These are phyloP conservation scores for Colletotrichum sidae DNA, from an alignment of 2,329 filamentous ascomycete genomes.

Conservation along the genomic window DNA sequence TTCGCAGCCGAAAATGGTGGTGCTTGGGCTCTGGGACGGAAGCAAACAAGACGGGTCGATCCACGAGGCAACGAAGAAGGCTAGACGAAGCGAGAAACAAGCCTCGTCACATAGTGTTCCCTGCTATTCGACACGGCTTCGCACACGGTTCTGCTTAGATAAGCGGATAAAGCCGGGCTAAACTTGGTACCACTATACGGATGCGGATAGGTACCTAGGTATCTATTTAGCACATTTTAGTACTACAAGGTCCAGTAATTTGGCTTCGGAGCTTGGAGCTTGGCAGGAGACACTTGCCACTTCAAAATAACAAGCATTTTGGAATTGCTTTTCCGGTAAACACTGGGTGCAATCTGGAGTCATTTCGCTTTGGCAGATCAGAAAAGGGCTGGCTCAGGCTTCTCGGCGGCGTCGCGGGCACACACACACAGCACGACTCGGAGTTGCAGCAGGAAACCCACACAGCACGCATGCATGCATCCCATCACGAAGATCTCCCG, in stretches of 20 bases:
- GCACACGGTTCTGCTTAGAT: not conserved
- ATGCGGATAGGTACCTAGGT: no score
- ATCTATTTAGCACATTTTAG: no score
- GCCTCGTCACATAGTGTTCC: conserved; percentile 34
- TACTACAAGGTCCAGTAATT: not conserved
- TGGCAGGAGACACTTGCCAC: not conserved
- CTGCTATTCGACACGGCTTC: accelerated
- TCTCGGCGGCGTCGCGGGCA: no score
- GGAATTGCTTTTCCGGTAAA: no score
- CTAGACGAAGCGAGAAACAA: not conserved
- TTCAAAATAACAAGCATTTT: no score
- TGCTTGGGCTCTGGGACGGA: not conserved
- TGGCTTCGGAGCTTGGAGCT: conserved; percentile 14
- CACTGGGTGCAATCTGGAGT: no score
- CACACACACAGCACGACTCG: conserved; percentile 1
- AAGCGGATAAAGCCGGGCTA: conserved; percentile 9
- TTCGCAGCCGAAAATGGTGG: conserved; percentile 7
- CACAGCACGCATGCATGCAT: conserved; percentile 16
- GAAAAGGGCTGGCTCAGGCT: no score
- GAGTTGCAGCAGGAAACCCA: not conserved
- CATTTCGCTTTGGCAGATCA: no score
- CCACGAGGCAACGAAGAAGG: conserved; percentile 12
- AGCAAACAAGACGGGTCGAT: not conserved
- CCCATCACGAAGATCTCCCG: conserved; percentile 17
- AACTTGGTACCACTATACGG: no score